phyloP scores from a whole-genome alignment of 495 filamentous ascomycete genomes.

The Aspergillus sclerotiicarbonarius region DNA sequence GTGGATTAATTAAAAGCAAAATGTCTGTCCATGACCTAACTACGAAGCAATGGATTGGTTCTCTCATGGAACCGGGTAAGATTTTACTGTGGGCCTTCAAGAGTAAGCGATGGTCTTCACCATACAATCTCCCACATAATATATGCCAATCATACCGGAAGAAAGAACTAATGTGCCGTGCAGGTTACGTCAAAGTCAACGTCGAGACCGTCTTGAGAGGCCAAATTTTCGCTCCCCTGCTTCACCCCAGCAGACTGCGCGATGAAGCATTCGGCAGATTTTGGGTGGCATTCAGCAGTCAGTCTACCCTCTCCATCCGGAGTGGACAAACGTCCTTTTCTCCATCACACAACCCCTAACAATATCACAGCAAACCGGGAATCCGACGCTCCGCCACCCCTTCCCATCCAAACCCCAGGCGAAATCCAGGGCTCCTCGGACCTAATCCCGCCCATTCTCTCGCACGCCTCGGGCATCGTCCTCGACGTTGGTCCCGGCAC shows the following conservation, averaged over 20 bases:
- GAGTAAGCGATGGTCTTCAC: constrained; percentile 24
- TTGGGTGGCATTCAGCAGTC: constrained; percentile 42
- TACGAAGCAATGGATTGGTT: constrained; percentile 19
- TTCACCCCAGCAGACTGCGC: constrained; percentile 30
- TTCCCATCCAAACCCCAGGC: constrained; percentile 4
- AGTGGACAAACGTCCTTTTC: neutral
- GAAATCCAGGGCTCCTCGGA: constrained; percentile 26
- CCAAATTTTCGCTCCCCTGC: constrained; percentile 38
- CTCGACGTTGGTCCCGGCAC: constrained; percentile 53
- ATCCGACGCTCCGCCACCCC: neutral
- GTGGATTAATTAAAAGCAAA: neutral
- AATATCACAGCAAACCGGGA: constrained; percentile 12
- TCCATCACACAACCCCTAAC: no score
- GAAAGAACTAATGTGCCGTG: neutral
- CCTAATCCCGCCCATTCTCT: constrained; percentile 40
- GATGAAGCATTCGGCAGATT: constrained; percentile 46
- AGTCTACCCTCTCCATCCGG: constrained; percentile 7
- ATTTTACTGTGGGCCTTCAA: constrained; percentile 33
- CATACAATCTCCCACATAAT: neutral
- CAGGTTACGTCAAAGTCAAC: constrained; percentile 37
- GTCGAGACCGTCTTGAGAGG: constrained; percentile 34
- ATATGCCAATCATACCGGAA: neutral
- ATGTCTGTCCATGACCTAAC: neutral
- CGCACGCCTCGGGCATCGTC: constrained; percentile 36
- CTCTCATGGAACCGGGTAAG: constrained; percentile 30